These are phyloP conservation scores for Passiflora organensis DNA, from an alignment of 345 rosid genomes.

Conservation along the genomic window DNA sequence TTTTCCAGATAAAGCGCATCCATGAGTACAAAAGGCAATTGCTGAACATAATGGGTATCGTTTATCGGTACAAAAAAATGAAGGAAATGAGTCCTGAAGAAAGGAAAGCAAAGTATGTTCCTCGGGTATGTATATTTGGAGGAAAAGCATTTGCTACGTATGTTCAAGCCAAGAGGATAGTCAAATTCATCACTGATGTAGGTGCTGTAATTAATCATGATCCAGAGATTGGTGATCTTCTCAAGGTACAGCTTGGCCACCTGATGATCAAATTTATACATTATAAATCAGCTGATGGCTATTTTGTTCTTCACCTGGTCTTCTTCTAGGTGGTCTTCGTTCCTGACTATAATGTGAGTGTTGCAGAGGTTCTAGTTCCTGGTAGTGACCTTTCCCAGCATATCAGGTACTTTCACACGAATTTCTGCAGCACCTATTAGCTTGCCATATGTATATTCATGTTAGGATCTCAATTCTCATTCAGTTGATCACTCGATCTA, in stretches of 20 bases:
- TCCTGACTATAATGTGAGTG: slow-evolving; percentile 50
- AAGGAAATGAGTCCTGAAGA: slow-evolving; percentile 60
- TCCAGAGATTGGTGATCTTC: slow-evolving; percentile 64
- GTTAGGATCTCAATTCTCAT: too few species aligned
- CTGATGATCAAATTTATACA: too few species aligned
- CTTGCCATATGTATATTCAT: too few species aligned
- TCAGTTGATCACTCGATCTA: too few species aligned
- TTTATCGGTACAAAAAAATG: slow-evolving; percentile 70
- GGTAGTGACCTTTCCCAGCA: slow-evolving; percentile 54
- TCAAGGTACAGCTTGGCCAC: slow-evolving; percentile 50
- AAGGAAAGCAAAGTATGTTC: slow-evolving; percentile 45
- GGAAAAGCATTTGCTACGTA: slow-evolving; percentile 81
- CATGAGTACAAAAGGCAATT: slow-evolving; percentile 77
- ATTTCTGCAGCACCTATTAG: too few species aligned
- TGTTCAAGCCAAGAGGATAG: slow-evolving; percentile 79
- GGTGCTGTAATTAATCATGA: slow-evolving; percentile 63
- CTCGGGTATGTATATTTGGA: slow-evolving; percentile 74
- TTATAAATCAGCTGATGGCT: too few species aligned
- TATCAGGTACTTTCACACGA: slow-evolving; percentile 28
- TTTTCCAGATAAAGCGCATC: slow-evolving; percentile 67
- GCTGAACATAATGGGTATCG: slow-evolving; percentile 65
- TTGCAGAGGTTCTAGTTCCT: slow-evolving; percentile 45
- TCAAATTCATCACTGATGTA: slow-evolving; percentile 67
- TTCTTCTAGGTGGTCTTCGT: slow-evolving; percentile 41
- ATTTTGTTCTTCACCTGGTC: too few species aligned